Base-by-base conservation (phyloP, 495 filamentous ascomycete species). In the Apodospora peruviana region DNA sequence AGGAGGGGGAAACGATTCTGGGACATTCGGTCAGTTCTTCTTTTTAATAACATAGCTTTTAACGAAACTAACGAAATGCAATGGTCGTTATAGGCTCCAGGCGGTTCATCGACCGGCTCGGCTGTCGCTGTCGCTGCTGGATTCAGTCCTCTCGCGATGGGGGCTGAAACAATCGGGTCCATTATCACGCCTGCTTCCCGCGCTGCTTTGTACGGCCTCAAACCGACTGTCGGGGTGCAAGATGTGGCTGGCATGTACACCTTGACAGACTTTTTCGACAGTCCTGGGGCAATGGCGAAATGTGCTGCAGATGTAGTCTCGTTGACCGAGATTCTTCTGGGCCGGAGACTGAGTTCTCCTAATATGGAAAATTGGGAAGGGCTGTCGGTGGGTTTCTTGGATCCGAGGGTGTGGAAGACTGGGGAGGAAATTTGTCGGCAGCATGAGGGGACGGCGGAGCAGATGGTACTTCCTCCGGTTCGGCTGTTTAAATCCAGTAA, bases 91-190 rank as follows among this genome's bases (percentile, higher is more conserved):
- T 48, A 43, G 40, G 11, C 43, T 2, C 50, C 50, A 3, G 50
- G 23, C 3, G 50, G 76, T 2, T 77, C 76, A 12, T 78, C 73
- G 2, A 62, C 72, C 0, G 75, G 75, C 4, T 72, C 67, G 8
- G 75, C 70, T 2, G 72, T 72, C 14, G 64, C 56, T 23, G 67
- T 71, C 8, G 66, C 71, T 8, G 67, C 71, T 40, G 72, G 72
- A 14, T 73, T 71, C n/a, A 58, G 67, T 0, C 65, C 74, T 1
- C 49, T 76, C 8, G 41, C 71, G 0, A 53, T 79, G 0, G 75
- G 71, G 0, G 70, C 71, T 2, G 75, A 79, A 46, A 75, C 77
- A 3, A 58, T 67, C 45, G 70, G 73, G 0, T 78, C 71, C 2
- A 60, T 76, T 17, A 45, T 75, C 11, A 43, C 43, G 5, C 73